Evolutionary conservation across 192 early-diverging fungal genomes (phyloP).

Genomic region (Gigaspora rosea): DNA sequence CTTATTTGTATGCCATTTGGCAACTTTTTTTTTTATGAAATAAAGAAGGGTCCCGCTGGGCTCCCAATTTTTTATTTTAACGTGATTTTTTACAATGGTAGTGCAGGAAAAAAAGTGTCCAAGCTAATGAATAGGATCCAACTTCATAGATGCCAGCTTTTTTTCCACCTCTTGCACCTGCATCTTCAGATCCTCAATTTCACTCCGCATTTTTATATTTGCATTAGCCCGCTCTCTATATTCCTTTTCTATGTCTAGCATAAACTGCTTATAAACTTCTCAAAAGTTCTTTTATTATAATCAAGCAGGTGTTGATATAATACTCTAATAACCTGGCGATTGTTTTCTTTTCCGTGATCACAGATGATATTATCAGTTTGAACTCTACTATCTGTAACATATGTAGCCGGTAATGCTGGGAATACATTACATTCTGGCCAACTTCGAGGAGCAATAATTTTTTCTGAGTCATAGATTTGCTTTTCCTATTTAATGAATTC

Average conservation of each 20-base stretch:
- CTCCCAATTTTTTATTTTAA: no score
- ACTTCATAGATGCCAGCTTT: neutral
- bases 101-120: neutral
- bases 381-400: neutral
- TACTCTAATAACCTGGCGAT: neutral
- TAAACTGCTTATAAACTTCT: neutral
- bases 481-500: neutral
- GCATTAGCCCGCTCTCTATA: neutral
- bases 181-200: neutral
- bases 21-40: no score
- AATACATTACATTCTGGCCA: neutral
- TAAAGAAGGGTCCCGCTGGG: no score
- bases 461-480: no score
- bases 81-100: no score
- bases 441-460: neutral
- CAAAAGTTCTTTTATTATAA: conserved; percentile 16
- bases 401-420: neutral
- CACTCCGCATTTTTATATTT: conserved; percentile 10
- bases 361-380: conserved; percentile 18
- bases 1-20: no score
- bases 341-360: conserved; percentile 6
- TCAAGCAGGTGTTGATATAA: neutral
- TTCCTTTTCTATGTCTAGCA: neutral
- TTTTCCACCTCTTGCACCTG: neutral
- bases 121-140: neutral